Percentiles rank a stretch among this genome's conserved stretches.
Evolutionary conservation across 352 stramenopile species (phyloP).

Genomic region (Globisporangium mamillatum): DNA sequence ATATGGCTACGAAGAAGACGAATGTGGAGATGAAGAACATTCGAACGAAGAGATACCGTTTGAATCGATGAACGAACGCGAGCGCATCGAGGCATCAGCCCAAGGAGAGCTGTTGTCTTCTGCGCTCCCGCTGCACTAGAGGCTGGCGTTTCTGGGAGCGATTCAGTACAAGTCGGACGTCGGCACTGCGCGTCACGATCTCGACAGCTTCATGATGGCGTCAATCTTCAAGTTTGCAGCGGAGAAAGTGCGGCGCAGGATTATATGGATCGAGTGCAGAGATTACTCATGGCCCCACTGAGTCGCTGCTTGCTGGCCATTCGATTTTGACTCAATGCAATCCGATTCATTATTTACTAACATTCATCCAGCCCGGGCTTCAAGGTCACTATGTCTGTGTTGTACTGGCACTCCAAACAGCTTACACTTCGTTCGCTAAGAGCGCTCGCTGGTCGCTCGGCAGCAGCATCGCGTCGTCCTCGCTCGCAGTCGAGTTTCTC

Average conservation of each 20-base stretch:
- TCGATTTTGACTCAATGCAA: too few relatives aligned
- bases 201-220: background rate
- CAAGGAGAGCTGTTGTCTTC: background rate
- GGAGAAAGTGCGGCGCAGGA: background rate
- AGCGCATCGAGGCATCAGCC: background rate
- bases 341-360: too few relatives aligned
- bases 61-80: background rate
- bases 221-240: background rate
- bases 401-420: conserved; percentile 20
- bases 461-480: conserved; percentile 23
- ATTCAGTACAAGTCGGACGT: background rate
- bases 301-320: too few relatives aligned
- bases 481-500: conserved; percentile 2
- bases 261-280: background rate
- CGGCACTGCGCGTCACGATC: background rate
- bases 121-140: background rate
- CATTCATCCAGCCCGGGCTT: conserved; percentile 27
- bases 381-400: conserved; percentile 25
- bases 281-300: too few relatives aligned
- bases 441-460: background rate
- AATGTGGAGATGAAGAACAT: background rate
- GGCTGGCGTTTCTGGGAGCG: background rate
- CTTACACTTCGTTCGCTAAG: background rate
- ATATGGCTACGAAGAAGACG: background rate
- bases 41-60: background rate